These are phyloP conservation scores for Echeveria elegans DNA, from an alignment of 164 flowering plant genomes.

Conservation along the genomic window DNA sequence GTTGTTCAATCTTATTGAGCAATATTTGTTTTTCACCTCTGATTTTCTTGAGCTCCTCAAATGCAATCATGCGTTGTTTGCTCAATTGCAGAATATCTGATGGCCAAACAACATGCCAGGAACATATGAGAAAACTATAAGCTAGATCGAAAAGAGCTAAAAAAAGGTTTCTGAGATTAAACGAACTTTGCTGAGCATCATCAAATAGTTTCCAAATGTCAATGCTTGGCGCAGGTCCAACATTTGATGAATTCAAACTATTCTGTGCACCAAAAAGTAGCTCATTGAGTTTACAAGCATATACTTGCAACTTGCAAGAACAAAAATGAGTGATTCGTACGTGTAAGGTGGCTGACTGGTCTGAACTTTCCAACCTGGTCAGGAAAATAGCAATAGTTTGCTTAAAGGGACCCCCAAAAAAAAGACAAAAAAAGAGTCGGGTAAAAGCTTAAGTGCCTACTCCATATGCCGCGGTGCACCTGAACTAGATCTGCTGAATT, in stretches of 20 bases:
- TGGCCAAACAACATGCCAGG: conserved; percentile 10
- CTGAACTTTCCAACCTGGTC: no score
- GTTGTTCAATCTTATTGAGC: conserved; percentile 35
- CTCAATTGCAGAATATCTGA: conserved; percentile 61
- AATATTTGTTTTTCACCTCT: conserved; percentile 40
- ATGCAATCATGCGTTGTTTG: conserved; percentile 54
- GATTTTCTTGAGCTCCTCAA: conserved; percentile 50
- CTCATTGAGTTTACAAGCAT: background rate
- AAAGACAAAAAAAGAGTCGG: no score
- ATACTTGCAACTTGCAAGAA: background rate
- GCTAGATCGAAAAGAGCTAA: background rate
- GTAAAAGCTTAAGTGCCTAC: no score
- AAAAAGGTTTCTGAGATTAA: background rate
- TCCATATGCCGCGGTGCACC: no score
- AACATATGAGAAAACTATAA: conserved; percentile 6
- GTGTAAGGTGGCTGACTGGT: background rate
- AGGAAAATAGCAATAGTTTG: no score
- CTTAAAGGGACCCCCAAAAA: no score
- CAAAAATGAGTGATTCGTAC: conserved; percentile 16
- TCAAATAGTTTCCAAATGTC: conserved; percentile 60
- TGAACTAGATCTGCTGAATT: conserved; percentile 18
- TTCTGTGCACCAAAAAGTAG: conserved; percentile 13
- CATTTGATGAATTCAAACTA: conserved; percentile 16
- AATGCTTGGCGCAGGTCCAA: conserved; percentile 14
- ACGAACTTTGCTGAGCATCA: conserved; percentile 71